These are phyloP conservation scores for Phytophthora quininea DNA, from an alignment of 352 stramenopile species.

Conservation along the genomic window DNA sequence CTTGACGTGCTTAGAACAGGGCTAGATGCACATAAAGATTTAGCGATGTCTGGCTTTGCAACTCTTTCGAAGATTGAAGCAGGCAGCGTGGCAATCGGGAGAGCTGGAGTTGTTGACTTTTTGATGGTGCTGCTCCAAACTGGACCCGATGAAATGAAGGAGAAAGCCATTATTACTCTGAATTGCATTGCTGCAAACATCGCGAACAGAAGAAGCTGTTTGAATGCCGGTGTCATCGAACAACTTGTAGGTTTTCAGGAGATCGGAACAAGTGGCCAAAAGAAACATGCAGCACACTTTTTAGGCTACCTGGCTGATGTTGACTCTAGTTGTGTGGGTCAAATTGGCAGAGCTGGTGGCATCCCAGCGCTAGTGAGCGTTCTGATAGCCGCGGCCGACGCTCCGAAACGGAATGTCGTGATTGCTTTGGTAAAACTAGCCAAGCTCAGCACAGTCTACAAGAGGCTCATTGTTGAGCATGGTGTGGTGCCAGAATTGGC, in stretches of 20 bases:
- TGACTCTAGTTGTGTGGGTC: not conserved
- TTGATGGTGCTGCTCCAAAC: conserved; percentile 2
- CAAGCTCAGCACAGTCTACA: not conserved
- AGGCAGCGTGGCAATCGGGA: not conserved
- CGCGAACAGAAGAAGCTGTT: not conserved
- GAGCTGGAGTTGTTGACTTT: not conserved
- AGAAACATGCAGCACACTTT: not conserved
- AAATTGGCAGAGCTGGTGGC: not conserved
- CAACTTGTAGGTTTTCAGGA: not conserved
- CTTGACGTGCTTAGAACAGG: conserved; percentile 4
- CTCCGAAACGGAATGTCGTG: not conserved
- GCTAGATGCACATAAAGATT: conserved; percentile 2
- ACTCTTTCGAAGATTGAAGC: not conserved
- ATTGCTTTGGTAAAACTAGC: not conserved
- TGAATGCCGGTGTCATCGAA: not conserved
- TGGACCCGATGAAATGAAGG: not conserved
- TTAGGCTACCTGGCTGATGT: not conserved
- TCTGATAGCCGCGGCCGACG: not conserved
- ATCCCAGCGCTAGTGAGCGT: not conserved
- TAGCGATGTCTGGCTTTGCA: conserved; percentile 2
- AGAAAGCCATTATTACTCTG: not conserved
- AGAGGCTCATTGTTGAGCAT: not conserved
- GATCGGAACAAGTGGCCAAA: not conserved
- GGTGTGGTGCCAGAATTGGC: not conserved
- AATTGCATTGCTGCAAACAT: not conserved